Base-by-base conservation (phyloP, 2,329 filamentous ascomycete species). In the Colletotrichum tofieldiae region DNA sequence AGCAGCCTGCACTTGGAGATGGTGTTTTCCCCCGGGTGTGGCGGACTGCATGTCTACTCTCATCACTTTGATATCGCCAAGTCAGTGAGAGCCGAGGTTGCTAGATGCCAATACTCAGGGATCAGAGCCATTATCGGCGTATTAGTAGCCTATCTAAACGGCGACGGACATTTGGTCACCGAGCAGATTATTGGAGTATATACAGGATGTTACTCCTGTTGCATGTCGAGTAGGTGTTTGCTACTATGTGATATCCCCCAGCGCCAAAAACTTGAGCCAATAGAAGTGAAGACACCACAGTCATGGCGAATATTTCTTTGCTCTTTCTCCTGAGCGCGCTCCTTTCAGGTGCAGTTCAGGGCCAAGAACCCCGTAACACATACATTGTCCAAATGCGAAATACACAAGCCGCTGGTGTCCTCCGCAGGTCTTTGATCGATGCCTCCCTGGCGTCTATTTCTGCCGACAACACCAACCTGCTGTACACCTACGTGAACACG, bases 401-500 rank as follows among this genome's bases (percentile, higher is more conserved):
- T 11, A 23, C 65, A 2, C 39, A 16, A 6, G 39, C 56, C 14
- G 18, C 23, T 14, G 56, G 56, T 12, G 47, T 55, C 49, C 47
- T 43, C 23, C 65, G 58, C 37, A 43, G 65, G 32, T 23, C 35
- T 43, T 8, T 45, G 26, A 45, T 62, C 16, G 49, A 61, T 12
- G 26, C 43, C 6, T 62, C 65, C 9, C 16, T 67, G 20, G 35
- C 55, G 20, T 63, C 65, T 29, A 45, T 67, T 26, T 37, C 65
- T 3, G 58, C 49, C 65, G 49, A 55, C 18, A 39, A 54, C 32
- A 45, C 61, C 35, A 26, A 58, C 12, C 47, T 72, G 26, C 32
- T 72, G 18, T 74, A 74, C 26, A 56, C 54, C 20, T 74, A 74
- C 32, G 51, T 55, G 20, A 65, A 55, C 29, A 52, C 59, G 37